Percentiles rank a stretch among this genome's conserved stretches.
Evolutionary conservation across 2,329 filamentous ascomycete genomes (phyloP).

Genomic region (Rhynchosporium secalis): DNA sequence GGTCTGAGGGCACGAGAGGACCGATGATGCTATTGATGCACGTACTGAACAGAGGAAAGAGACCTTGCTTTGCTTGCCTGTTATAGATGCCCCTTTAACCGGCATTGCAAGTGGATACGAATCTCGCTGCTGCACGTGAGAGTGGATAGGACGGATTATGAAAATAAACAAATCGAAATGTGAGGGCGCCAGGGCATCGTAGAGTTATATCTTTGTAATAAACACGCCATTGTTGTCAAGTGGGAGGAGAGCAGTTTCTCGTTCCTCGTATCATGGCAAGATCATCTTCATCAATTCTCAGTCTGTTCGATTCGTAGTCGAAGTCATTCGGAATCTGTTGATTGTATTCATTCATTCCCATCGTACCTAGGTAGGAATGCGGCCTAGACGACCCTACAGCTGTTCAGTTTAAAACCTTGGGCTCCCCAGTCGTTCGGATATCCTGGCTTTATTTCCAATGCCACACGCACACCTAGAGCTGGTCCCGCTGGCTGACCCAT

Average conservation of each 20-base stretch:
- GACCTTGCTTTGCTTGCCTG: background rate
- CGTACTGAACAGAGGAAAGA: background rate
- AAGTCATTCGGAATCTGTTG: background rate
- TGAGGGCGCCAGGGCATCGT: no score
- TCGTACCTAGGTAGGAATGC: background rate
- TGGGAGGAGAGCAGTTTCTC: no score
- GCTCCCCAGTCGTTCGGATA: conserved; percentile 8
- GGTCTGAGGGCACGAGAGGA: background rate
- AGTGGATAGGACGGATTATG: background rate
- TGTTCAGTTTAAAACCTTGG: conserved; percentile 1
- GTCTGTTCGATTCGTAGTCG: background rate
- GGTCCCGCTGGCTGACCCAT: background rate
- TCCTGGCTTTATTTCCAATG: background rate
- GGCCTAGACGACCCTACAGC: background rate
- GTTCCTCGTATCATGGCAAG: no score
- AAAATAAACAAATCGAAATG: no score
- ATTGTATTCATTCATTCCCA: background rate
- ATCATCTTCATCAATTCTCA: no score
- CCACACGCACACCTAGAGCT: background rate
- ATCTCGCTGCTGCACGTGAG: conserved; percentile 2
- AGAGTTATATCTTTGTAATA: no score
- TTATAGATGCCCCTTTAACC: background rate
- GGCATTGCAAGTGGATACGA: background rate
- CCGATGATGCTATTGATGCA: conserved; percentile 3
- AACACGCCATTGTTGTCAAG: no score